Evolutionary conservation across 441 rosid species (phyloP), one percentile per base, ranked within the genome.

Genomic region (Gossypium trilobum): DNA sequence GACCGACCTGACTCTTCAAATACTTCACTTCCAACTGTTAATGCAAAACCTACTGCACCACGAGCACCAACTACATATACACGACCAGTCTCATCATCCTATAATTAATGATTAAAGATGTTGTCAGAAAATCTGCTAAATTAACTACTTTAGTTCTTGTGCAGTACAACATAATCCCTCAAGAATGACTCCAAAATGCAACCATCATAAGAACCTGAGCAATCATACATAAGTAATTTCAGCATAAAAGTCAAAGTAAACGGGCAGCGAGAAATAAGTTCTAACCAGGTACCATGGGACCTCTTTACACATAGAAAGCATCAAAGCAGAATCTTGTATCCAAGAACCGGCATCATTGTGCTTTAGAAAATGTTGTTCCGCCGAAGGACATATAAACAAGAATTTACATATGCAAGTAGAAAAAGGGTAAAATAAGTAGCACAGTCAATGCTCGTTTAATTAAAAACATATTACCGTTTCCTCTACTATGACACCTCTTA

Each of bases 311-410:
- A 89, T 88, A 5, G 97, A 90, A 31, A 91, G 77, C 89, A 91
- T 85, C 75, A 94, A 75, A 2, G 97, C 97, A 44, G 97, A 91
- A 82, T 94, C 98, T 81, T 94, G 97, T 60, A 90, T 93, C 98
- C 97, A 94, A 57, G 98, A 90, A 73, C 98, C 98, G 2, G 97
- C 85, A 83, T 91, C 98, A 81, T 89, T 94, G 82, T 91, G 98
- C 74, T 94, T 94, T 57, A 94, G 81, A 70, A 90, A 91, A 76
- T 94, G 96, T 68, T 91, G 96, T 27, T 94, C 97, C 10, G 95
- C 97, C 97, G 91, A 86, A 74, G 69, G 13, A 75, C 36, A 75
- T 25, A 48, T 16, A 6, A 71, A 78, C 61, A 71, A 1, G 67
- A 78, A 72, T 6, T 22, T 77, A 25, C 14, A 51, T 50, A 74